A percentile compares a stretch with the other conserved stretches of the same genome.
phyloP scores from a whole-genome alignment of 495 filamentous ascomycete species.

The Hyaloscypha hepaticicola region DNA sequence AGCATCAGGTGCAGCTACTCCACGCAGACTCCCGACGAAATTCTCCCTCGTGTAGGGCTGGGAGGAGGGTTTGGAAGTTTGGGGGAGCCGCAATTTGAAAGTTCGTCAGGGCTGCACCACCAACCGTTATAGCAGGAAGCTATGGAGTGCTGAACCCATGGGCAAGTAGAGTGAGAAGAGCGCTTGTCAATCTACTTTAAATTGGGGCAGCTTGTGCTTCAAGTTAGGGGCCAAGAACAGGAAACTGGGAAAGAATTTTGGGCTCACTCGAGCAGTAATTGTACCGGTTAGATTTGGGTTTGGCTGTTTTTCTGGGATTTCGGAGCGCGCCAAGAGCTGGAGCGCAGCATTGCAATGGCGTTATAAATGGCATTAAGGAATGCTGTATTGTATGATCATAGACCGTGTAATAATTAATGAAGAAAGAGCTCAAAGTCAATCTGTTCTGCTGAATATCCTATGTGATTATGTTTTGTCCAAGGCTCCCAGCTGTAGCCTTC shows the following conservation, averaged over 20 bases:
- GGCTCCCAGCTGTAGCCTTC: slow-evolving; percentile 14
- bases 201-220: not conserved
- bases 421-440: not conserved
- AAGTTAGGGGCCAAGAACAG: too few relatives aligned
- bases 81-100: too few relatives aligned
- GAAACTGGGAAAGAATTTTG: not conserved
- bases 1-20: not conserved
- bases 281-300: too few relatives aligned
- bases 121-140: not conserved
- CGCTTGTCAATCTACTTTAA: not conserved
- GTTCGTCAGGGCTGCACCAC: too few relatives aligned
- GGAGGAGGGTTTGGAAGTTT: not conserved
- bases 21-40: not conserved
- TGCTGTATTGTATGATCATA: slow-evolving; percentile 1
- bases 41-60: not conserved
- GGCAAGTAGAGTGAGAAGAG: not conserved
- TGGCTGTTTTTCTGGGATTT: slow-evolving; percentile 8
- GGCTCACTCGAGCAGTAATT: not conserved
- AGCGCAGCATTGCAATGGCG: slow-evolving; percentile 25
- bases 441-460: not conserved
- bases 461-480: slow-evolving; percentile 4
- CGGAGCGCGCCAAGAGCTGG: slow-evolving; percentile 28
- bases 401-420: not conserved
- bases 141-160: not conserved
- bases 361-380: slow-evolving; percentile 14